Base-by-base conservation (phyloP, 2,329 filamentous ascomycete genomes). In the Hymenoscyphus fraxineus region DNA sequence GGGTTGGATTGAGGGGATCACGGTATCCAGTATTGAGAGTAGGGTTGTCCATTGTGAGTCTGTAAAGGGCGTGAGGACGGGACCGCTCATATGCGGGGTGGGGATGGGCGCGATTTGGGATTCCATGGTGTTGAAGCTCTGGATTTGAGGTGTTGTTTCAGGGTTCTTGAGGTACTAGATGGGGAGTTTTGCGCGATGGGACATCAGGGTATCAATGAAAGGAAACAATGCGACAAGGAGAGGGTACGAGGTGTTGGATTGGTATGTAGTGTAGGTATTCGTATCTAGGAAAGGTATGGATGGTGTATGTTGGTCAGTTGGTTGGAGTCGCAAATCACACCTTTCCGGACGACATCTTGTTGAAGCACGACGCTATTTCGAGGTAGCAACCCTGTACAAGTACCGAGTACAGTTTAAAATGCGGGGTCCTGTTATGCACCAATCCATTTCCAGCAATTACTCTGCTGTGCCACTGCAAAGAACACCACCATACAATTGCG, bases 1-100 rank as follows among this genome's bases (percentile, higher is more conserved):
- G 15, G 79, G 73, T 22, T 79, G 80, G 66, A 91, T 80, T 22
- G 86, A 82, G 2, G 88, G 87, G 39, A 91, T 76, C 19, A 85
- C 75, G n/a, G 82, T 83, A 68, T 88, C 85, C 51, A 87, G 74
- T 6, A 88, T 75, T 2, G 84, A 78, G 68, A 82, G 78, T 54
- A 87, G 71, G 1, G 82, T 81, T 47, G 78, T 73, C 85, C 85
- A 88, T 76, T 86, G 82, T 19, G 76, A 73, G 59, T 79, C 76
- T 51, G 74, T 77, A 70, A 83, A 80, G 71, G 80, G 81, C 66
- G 74, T 71, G 6, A 70, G 12, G 3, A 38, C 13, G 32, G 54
- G 32, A n/a, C 54, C 54, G 19, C 19, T 51, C 44, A 51, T 51
- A n/a, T 51, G 44, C 7, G 44, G 44, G 47, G 62, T 63, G 47